Percentiles rank a stretch among this genome's conserved stretches.
Conservation (phyloP, 768 basidiomycete species). For the Collybia mongolica region DNA sequence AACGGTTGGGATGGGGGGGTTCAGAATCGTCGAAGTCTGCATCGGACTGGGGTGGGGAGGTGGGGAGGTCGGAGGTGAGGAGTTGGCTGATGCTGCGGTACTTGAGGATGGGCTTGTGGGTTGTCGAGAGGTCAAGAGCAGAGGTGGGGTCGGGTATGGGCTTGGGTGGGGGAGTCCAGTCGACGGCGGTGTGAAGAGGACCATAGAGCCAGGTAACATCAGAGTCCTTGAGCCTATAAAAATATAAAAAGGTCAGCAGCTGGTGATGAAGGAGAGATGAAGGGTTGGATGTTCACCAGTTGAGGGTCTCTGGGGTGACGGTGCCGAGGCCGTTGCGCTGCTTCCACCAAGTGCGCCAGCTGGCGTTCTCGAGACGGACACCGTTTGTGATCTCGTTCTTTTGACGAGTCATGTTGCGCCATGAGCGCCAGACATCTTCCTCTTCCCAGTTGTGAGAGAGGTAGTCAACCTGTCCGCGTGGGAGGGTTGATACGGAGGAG, state of each 20-base stretch:
- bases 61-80: constrained; percentile 72
- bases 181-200: constrained; percentile 91
- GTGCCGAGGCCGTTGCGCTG: constrained; percentile 96
- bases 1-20: constrained; percentile 1
- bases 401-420: constrained; percentile 97
- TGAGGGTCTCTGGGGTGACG: constrained; percentile 93
- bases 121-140: constrained; percentile 47
- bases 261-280: constrained; percentile 7
- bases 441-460: constrained; percentile 97
- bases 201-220: constrained; percentile 99
- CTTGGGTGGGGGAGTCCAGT: constrained; percentile 55
- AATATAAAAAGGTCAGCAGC: too few species aligned
- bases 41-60: constrained; percentile 55
- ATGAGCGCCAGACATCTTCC: constrained; percentile 98
- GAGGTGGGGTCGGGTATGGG: constrained; percentile 37
- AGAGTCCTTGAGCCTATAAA: constrained; percentile 91
- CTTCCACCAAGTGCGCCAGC: constrained; percentile 99
- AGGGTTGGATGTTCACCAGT: constrained; percentile 67
- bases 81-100: constrained; percentile 91
- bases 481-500: constrained; percentile 76
- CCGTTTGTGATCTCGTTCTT: constrained; percentile 99
- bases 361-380: constrained; percentile 92
- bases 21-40: constrained; percentile 32
- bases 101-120: constrained; percentile 90
- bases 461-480: constrained; percentile 96